Conservation (phyloP, 805 yeast genomes). For the Hanseniaspora thailandica region DNA sequence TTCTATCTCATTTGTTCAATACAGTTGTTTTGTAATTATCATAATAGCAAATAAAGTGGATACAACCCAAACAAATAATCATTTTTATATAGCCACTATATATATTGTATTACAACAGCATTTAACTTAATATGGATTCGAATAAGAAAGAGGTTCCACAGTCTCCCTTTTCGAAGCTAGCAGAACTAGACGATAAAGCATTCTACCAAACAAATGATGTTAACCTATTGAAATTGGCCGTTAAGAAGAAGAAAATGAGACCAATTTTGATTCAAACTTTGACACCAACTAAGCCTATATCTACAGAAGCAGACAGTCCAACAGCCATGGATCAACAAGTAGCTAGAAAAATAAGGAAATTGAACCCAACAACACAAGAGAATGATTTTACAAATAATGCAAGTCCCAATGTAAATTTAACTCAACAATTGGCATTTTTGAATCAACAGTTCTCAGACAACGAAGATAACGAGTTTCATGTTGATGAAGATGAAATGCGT, state of each 20-base stretch:
- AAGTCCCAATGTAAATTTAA: not conserved
- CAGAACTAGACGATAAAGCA: not conserved
- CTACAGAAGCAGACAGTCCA: not conserved
- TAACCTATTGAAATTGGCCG: not conserved
- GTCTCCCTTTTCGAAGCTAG: constrained; percentile 1
- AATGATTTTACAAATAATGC: not conserved
- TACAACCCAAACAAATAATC: not conserved
- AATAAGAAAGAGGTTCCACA: not conserved
- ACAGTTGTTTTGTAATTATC: too few species aligned
- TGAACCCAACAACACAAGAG: not conserved
- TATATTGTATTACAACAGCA: not conserved
- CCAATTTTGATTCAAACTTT: constrained; percentile 7
- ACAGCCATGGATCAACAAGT: not conserved
- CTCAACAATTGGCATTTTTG: constrained; percentile 7
- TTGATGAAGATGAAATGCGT: constrained; percentile 9
- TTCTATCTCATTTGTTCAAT: not conserved
- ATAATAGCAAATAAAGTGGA: too few species aligned
- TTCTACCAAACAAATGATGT: not conserved
- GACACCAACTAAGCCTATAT: constrained; percentile 9
- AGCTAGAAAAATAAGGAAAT: not conserved
- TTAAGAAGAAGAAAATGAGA: constrained; percentile 1
- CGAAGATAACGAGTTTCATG: constrained; percentile 11
- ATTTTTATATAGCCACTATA: too few species aligned
- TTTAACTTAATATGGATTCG: not conserved
- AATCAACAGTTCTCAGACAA: constrained; percentile 12